Evolutionary conservation across 163 green algal species (phyloP).

Genomic region (Volvox carteri): DNA sequence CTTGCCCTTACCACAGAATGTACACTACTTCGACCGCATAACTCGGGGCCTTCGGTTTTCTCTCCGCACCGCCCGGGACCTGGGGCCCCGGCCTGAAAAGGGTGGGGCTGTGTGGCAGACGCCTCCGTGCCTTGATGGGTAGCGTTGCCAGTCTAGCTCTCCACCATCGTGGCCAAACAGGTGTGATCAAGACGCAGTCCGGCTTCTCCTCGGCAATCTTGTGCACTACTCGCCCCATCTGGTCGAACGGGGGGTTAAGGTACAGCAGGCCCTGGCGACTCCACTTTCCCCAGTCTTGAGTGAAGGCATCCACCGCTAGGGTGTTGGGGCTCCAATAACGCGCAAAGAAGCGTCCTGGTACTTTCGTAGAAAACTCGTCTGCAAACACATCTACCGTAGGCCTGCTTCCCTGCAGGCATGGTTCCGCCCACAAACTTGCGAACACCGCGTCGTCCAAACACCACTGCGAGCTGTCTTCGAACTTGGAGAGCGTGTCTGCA

Average conservation of each 20-base stretch:
- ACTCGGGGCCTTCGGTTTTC: neutral
- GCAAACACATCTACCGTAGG: neutral
- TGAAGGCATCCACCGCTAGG: too few relatives aligned
- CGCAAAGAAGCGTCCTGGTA: neutral
- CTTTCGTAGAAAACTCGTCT: neutral
- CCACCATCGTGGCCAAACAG: neutral
- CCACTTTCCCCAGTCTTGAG: too few relatives aligned
- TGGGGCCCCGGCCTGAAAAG: neutral
- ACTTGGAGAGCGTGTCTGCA: slow-evolving; percentile 3
- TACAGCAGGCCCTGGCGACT: too few relatives aligned
- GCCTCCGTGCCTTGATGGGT: too few relatives aligned
- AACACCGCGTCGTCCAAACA: neutral
- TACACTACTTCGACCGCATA: neutral
- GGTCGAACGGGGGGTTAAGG: too few relatives aligned
- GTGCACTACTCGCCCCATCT: too few relatives aligned
- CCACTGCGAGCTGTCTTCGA: slow-evolving; percentile 19
- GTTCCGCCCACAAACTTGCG: neutral
- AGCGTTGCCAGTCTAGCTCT: too few relatives aligned
- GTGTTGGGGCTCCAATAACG: neutral
- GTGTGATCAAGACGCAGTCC: too few relatives aligned
- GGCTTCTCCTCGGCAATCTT: too few relatives aligned
- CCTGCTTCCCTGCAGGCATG: neutral
- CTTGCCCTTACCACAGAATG: neutral
- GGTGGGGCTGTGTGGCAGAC: too few relatives aligned
- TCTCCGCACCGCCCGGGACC: neutral